Conservation (phyloP, 2,329 filamentous ascomycete species). For the Ophiocordyceps sinensis region DNA sequence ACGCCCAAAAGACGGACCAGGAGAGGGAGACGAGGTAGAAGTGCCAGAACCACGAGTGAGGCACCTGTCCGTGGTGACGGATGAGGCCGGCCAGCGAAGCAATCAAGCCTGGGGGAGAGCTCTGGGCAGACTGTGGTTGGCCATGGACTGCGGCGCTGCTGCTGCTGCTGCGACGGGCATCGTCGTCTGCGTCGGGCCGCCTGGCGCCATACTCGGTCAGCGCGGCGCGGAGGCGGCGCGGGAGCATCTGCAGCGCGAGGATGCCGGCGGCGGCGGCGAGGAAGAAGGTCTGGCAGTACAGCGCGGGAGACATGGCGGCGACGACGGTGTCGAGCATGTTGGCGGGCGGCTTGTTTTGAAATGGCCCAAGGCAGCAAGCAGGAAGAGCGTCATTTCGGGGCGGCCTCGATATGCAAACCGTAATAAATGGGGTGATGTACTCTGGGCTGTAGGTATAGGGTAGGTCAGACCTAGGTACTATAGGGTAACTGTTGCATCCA, state of each 20-base stretch:
- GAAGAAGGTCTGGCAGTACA: slow-evolving; percentile 33
- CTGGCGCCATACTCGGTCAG: slow-evolving; percentile 39
- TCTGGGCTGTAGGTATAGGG: too few species aligned
- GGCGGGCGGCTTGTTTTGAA: neutral
- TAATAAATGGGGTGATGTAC: too few species aligned
- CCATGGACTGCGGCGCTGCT: neutral
- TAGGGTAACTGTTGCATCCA: too few species aligned
- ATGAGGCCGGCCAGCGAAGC: slow-evolving; percentile 12
- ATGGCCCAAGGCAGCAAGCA: too few species aligned
- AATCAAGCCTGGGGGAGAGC: neutral
- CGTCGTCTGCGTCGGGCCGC: slow-evolving; percentile 5
- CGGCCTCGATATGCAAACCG: too few species aligned
- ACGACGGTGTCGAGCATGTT: neutral
- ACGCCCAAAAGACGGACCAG: slow-evolving; percentile 61
- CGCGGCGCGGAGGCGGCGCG: slow-evolving; percentile 25
- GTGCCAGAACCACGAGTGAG: slow-evolving; percentile 78
- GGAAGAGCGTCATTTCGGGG: too few species aligned
- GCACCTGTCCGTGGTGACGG: slow-evolving; percentile 38
- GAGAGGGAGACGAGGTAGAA: slow-evolving; percentile 66
- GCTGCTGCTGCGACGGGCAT: neutral
- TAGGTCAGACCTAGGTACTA: too few species aligned
- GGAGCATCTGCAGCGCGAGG: slow-evolving; percentile 27
- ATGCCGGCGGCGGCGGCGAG: slow-evolving; percentile 25
- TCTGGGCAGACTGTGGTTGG: neutral
- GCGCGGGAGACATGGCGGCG: slow-evolving; percentile 10